Percentiles rank a stretch among this genome's conserved stretches.
These are phyloP conservation scores for Gossypium herbaceum DNA, from an alignment of 345 rosid species.

Conservation along the genomic window DNA sequence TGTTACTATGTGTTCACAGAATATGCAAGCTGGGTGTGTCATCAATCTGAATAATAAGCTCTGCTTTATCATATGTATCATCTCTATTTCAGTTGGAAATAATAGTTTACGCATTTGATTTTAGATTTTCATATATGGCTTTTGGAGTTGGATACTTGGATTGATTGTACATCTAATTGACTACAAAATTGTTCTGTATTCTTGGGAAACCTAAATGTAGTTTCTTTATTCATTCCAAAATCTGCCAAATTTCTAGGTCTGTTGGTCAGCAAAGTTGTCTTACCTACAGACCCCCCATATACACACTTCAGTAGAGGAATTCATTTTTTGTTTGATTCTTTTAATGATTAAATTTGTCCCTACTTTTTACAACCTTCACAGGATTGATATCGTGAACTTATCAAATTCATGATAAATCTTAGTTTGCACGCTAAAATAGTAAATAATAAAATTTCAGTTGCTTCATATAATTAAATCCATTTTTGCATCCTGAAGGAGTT, in stretches of 20 bases:
- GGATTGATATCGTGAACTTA: neutral
- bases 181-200: neutral
- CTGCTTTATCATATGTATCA: neutral
- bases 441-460: neutral
- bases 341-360: neutral
- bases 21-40: neutral
- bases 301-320: neutral
- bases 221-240: neutral
- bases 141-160: neutral
- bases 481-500: neutral
- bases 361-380: neutral
- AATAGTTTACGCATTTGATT: neutral
- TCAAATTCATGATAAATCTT: neutral
- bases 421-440: neutral
- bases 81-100: slow-evolving; percentile 3
- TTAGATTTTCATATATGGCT: neutral
- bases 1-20: slow-evolving; percentile 7
- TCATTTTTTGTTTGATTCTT: neutral
- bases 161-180: neutral
- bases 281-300: neutral
- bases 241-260: neutral
- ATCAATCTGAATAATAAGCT: neutral
- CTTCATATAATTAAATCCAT: neutral
- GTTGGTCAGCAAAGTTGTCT: neutral
- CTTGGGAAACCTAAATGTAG: neutral